phyloP scores from a whole-genome alignment of 768 basidiomycete species.

The Crepidotus variabilis region DNA sequence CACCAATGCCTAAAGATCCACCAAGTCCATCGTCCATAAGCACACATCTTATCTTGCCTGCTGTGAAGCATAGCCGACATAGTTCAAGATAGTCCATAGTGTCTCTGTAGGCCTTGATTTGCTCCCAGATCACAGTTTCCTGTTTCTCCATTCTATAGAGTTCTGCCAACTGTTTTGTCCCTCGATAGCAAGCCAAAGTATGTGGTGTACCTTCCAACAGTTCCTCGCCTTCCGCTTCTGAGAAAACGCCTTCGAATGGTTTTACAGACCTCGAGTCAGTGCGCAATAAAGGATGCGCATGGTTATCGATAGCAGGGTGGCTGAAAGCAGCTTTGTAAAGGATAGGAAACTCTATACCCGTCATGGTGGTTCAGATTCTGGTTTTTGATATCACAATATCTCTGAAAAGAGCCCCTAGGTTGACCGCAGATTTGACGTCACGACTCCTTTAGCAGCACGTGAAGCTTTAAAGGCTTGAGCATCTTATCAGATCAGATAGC shows the following conservation, averaged over 20 bases:
- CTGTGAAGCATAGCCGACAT: slow-evolving; percentile 51
- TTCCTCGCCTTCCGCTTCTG: slow-evolving; percentile 57
- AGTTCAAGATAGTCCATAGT: slow-evolving; percentile 49
- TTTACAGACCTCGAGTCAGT: slow-evolving; percentile 39
- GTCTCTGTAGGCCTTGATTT: slow-evolving; percentile 45
- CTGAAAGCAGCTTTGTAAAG: slow-evolving; percentile 27
- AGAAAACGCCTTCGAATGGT: slow-evolving; percentile 61
- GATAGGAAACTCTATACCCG: slow-evolving; percentile 8
- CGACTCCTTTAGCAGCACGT: background rate
- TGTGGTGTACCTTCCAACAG: slow-evolving; percentile 45
- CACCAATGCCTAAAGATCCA: slow-evolving; percentile 39
- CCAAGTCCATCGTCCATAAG: slow-evolving; percentile 74
- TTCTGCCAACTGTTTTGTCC: slow-evolving; percentile 49
- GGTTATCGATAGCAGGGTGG: slow-evolving; percentile 71
- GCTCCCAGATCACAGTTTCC: slow-evolving; percentile 48
- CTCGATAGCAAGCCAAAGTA: slow-evolving; percentile 59
- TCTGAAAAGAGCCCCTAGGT: background rate
- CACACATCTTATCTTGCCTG: slow-evolving; percentile 60
- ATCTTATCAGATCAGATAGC: slow-evolving; percentile 16
- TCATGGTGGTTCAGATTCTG: background rate
- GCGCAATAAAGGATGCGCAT: slow-evolving; percentile 68
- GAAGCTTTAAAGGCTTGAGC: background rate
- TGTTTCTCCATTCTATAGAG: slow-evolving; percentile 38
- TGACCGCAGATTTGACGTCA: background rate
- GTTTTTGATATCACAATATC: background rate